Evolutionary conservation across 495 filamentous ascomycete genomes (phyloP).

Genomic region (Neurospora discreta): DNA sequence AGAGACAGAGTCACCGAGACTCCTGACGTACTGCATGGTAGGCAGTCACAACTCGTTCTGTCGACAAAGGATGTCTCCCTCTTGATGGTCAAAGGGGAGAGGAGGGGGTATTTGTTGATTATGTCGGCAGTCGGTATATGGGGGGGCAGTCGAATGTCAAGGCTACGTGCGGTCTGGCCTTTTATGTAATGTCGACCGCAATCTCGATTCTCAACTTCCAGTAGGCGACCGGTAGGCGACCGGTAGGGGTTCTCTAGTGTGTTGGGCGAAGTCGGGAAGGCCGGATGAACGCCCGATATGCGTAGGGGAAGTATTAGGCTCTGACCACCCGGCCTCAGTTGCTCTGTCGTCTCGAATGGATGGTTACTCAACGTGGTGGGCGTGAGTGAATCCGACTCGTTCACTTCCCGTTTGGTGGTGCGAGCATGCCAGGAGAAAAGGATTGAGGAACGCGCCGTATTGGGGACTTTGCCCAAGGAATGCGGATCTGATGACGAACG

Average conservation of each 20-base stretch:
- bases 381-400: background rate
- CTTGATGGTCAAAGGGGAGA: background rate
- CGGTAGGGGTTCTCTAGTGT: background rate
- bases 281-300: background rate
- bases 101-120: background rate
- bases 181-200: background rate
- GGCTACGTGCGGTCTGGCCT: background rate
- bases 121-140: background rate
- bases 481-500: background rate
- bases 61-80: background rate
- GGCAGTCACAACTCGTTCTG: background rate
- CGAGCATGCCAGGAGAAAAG: background rate
- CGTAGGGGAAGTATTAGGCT: background rate
- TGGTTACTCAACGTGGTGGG: background rate
- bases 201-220: background rate
- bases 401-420: background rate
- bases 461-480: background rate
- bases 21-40: constrained; percentile 94
- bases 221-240: background rate
- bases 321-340: background rate
- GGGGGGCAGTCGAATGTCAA: background rate
- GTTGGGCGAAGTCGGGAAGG: background rate
- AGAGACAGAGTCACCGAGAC: constrained; percentile 88
- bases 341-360: background rate
- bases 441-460: background rate